These are phyloP conservation scores for Aspergillus diversus DNA, from an alignment of 495 filamentous ascomycete genomes.

Conservation along the genomic window DNA sequence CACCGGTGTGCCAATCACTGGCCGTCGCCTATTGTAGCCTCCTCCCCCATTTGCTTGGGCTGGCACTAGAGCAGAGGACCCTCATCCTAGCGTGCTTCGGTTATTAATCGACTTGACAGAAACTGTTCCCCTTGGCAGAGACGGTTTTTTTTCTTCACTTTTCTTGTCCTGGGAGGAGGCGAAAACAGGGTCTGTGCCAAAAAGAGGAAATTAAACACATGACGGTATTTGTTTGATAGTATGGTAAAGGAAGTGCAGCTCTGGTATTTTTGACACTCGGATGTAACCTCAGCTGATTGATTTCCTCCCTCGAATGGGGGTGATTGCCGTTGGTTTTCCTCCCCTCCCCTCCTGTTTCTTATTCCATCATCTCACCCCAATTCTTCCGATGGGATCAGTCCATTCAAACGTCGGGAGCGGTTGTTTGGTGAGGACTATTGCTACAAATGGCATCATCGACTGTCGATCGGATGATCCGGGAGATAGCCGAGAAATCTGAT, in stretches of 20 bases:
- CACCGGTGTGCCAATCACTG: slow-evolving; percentile 1
- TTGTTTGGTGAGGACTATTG: neutral
- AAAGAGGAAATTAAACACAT: too few species aligned
- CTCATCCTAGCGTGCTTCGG: slow-evolving; percentile 2
- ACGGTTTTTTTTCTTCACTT: neutral
- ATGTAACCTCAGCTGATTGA: neutral
- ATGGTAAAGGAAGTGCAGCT: too few species aligned
- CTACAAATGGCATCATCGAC: neutral
- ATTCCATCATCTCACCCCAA: neutral
- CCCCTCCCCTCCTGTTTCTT: neutral
- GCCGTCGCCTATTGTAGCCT: neutral
- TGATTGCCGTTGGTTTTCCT: neutral
- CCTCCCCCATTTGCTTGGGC: neutral
- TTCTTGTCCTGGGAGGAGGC: neutral
- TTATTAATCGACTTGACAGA: neutral
- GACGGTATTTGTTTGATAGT: too few species aligned
- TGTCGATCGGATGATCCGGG: slow-evolving; percentile 23
- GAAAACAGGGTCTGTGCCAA: too few species aligned
- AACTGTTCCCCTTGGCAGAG: neutral
- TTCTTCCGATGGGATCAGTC: too few species aligned
- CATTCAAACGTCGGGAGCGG: neutral
- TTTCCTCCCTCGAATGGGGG: neutral
- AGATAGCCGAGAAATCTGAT: slow-evolving; percentile 3
- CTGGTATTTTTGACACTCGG: too few species aligned
- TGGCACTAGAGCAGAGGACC: neutral